Conservation (phyloP, 129 eudicot species). For the Erigeron canadensis region DNA sequence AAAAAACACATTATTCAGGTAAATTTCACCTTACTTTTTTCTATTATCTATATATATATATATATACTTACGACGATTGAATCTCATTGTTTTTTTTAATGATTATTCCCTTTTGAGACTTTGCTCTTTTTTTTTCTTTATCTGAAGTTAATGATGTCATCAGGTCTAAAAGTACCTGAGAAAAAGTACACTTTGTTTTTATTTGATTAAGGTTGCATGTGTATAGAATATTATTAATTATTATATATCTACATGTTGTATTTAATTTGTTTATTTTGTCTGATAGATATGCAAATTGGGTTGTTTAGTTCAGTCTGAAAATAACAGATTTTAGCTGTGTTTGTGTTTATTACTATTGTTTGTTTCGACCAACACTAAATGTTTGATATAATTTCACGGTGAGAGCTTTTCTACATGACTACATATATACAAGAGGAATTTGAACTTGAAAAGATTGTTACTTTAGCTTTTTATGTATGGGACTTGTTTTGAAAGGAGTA, state of each 20-base stretch:
- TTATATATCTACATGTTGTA: slow-evolving; percentile 6
- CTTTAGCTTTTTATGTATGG: not conserved
- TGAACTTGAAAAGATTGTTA: not conserved
- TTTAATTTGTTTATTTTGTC: slow-evolving; percentile 17
- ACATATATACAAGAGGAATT: not conserved
- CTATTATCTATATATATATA: not conserved
- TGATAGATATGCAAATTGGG: slow-evolving; percentile 20
- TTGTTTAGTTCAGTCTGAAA: not conserved
- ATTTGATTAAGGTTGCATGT: slow-evolving; percentile 26
- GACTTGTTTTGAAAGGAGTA: not conserved
- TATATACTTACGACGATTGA: not conserved
- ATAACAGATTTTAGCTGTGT: not conserved
- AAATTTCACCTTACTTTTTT: slow-evolving; percentile 1
- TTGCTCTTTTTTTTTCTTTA: slow-evolving; percentile 2
- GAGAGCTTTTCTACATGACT: not conserved
- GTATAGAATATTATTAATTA: not conserved
- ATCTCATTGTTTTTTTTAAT: not conserved
- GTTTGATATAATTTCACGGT: not conserved
- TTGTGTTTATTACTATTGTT: not conserved
- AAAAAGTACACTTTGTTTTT: not conserved
- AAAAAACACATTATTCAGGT: slow-evolving; percentile 22
- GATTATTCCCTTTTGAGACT: not conserved
- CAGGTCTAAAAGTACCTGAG: not conserved
- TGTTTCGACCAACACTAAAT: not conserved
- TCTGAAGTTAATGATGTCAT: not conserved